Evolutionary conservation across 805 yeast species (phyloP).

Genomic region (Candida chauliodis): DNA sequence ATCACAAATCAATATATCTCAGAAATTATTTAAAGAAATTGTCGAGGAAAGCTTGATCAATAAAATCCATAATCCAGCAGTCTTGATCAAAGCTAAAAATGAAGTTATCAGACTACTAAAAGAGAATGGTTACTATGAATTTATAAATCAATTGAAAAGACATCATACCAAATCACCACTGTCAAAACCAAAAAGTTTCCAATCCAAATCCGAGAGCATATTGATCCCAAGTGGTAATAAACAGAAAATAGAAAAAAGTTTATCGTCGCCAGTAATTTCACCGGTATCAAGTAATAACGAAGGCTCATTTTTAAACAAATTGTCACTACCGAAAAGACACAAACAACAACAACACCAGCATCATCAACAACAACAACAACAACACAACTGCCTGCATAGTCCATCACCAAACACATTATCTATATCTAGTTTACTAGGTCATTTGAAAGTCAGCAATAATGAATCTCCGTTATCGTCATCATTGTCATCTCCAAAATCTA

Average conservation of each 20-base stretch:
- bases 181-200: background rate
- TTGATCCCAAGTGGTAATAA: background rate
- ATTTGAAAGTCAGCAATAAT: constrained; percentile 2
- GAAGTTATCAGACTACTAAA: constrained; percentile 31
- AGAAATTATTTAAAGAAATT: constrained; percentile 30
- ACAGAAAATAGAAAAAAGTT: background rate
- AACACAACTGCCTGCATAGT: background rate
- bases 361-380: background rate
- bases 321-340: constrained; percentile 4
- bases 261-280: constrained; percentile 6
- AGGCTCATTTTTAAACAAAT: background rate
- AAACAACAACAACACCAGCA: background rate
- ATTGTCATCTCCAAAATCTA: background rate
- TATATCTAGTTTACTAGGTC: constrained; percentile 8
- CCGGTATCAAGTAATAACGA: constrained; percentile 1
- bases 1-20: constrained; percentile 48
- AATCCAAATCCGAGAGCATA: background rate
- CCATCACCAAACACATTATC: background rate
- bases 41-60: constrained; percentile 13
- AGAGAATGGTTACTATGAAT: constrained; percentile 29
- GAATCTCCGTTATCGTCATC: background rate
- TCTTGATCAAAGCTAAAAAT: constrained; percentile 24
- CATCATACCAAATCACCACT: background rate
- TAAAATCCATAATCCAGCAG: constrained; percentile 24
- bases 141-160: constrained; percentile 9